Evolutionary conservation across 1,284 basidiomycete genomes (phyloP), one percentile per base, ranked within the genome.

Genomic region (Ustilago xerochloae): DNA sequence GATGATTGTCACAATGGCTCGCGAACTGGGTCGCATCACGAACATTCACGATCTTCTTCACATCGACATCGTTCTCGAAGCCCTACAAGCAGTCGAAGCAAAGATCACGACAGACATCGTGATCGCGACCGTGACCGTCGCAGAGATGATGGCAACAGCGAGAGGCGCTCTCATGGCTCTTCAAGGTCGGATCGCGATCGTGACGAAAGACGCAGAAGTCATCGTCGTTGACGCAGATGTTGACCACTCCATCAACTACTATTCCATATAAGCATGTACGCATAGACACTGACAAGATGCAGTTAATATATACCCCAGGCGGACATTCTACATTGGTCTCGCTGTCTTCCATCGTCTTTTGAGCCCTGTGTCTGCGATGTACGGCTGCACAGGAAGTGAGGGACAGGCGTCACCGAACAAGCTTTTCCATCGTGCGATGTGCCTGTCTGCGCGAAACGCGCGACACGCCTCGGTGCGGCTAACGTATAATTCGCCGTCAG

Each of bases 1-100:
- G 65, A 74, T 39, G 76, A 45, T 36, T 65, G 64, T 63, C 67
- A 58, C 60, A 60, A 32, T 10, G 64, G 75, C 77, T 47, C 75
- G 58, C 12, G 52, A 1, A 29, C 43, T n/a, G 20, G 52, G 20
- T 45, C 52, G n/a, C 52, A 30, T n/a, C 39, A 54, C 30, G 38
- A 33, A 28, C 35, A 29, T 43, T 58, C 67, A 33, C 57, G 55
- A 28, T 57, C 53, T n/a, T 60, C 53, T n/a, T 60, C 41, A 26
- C 49, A 61, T 36, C 52, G 57, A 28, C 18, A 55, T 9, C 61
- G 66, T 20, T 69, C 66, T 1, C 45, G 38, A 16, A 69, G 66
- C 13, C 66, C 66, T 10, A 20, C 36, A 15, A 35, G 41, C 13
- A 35, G 51, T 15, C 29, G 54, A 15, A 63, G 65, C 50, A 63